Base-by-base conservation (phyloP, 148 eudicot species). In the Fallopia convolvulus region DNA sequence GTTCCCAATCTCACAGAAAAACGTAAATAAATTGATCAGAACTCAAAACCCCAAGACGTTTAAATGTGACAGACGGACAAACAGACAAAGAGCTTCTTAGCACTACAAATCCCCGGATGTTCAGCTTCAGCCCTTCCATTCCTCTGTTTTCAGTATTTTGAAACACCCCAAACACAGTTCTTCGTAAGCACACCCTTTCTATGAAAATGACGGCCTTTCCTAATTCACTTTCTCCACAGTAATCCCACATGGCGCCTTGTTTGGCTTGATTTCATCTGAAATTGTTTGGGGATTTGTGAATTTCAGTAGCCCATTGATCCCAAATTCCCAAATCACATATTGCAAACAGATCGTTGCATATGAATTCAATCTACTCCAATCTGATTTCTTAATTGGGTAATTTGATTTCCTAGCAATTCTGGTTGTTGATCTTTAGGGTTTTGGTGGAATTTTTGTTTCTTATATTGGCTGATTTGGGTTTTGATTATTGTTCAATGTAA, bases 41-140 rank as follows among this genome's bases (percentile, higher is more conserved):
- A 60, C 68, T 33, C 71, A 65, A 65, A 65, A 60, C 9, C 32
- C 66, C 68, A 60, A 60, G 33, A 60, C 11, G 33, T 60, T 60
- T 30, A 14, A 66, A 66, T 66, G 72, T 36, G 42, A 66, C 42
- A 13, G 42, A 32, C 9, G 42, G 72, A 33, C 42, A 33, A 60
- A 21, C 4, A 23, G 68, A 60, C 68, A 60, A 60, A 52, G n/a
- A 52, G n/a, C 17, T 3, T 60, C 30, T 50, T 60, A 21, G 33
- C 68, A 8, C 68, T 23, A 60, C 68, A 23, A 13, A 33, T 33
- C n/a, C 36, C 72, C 72, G 10, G n/a, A 32, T 66, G 72, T 66
- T 66, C 71, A 66, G 41, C 42, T 66, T 13, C 71, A 65, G 66
- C 15, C 21, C n/a, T 60, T 26, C 68, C 68, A 60, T 26, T 23